Conservation (phyloP, 345 rosid species). For the Brassica juncea region DNA sequence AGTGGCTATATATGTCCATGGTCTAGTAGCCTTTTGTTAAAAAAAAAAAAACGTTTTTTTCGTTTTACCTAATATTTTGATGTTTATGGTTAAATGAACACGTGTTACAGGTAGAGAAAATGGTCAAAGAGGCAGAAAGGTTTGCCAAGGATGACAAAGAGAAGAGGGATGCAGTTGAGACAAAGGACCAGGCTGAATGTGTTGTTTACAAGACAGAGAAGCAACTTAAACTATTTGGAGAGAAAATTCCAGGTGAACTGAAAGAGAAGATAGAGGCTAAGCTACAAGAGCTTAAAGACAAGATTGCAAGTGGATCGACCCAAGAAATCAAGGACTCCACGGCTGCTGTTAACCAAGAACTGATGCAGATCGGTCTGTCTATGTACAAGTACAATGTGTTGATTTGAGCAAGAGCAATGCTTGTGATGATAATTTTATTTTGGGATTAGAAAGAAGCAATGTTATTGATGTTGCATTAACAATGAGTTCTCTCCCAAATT, state of each 20-base stretch:
- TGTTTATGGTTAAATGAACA: slow-evolving; percentile 7
- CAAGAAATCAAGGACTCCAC: slow-evolving; percentile 78
- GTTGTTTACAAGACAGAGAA: slow-evolving; percentile 91
- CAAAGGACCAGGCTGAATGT: slow-evolving; percentile 94
- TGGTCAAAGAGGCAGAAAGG: slow-evolving; percentile 88
- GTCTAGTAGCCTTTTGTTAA: background rate
- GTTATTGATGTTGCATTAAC: background rate
- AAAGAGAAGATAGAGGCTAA: slow-evolving; percentile 90
- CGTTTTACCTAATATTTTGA: background rate
- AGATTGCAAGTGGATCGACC: slow-evolving; percentile 61
- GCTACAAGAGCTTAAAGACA: slow-evolving; percentile 78
- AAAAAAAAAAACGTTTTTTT: background rate
- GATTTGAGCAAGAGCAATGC: slow-evolving; percentile 26
- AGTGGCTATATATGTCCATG: background rate
- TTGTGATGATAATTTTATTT: background rate
- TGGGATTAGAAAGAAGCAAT: background rate
- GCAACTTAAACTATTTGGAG: slow-evolving; percentile 85
- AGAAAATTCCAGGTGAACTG: slow-evolving; percentile 81
- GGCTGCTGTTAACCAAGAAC: slow-evolving; percentile 89
- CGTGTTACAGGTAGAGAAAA: slow-evolving; percentile 66
- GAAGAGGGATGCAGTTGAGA: slow-evolving; percentile 92
- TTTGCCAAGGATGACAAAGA: slow-evolving; percentile 88
- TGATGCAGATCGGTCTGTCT: slow-evolving; percentile 91
- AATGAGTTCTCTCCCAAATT: too few species aligned
- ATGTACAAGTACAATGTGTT: slow-evolving; percentile 58